Percentiles rank a stretch among this genome's conserved stretches.
These are phyloP conservation scores for Spirogloea muscicola DNA, from an alignment of 139 green algal genomes.

Conservation along the genomic window DNA sequence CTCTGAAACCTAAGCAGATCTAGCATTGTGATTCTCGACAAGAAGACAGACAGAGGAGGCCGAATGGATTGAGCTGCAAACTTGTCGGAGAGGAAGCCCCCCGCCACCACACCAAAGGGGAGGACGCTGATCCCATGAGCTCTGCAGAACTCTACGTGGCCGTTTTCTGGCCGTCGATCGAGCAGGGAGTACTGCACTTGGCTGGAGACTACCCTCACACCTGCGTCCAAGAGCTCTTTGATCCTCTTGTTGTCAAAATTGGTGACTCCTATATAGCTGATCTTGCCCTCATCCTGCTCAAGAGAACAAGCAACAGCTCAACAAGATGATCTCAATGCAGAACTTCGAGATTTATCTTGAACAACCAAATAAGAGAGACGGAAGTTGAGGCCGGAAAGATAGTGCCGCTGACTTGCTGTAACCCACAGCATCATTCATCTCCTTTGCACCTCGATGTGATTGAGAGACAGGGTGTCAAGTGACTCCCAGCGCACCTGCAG, in stretches of 20 bases:
- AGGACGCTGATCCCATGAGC: conserved; percentile 64
- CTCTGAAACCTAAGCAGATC: too few relatives aligned
- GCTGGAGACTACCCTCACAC: conserved; percentile 58
- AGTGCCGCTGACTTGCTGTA: too few relatives aligned
- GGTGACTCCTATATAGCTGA: conserved; percentile 69
- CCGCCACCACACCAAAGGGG: conserved; percentile 76
- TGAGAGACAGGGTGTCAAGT: too few relatives aligned
- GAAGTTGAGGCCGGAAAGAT: too few relatives aligned
- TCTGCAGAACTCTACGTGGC: conserved; percentile 65
- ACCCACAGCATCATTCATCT: too few relatives aligned
- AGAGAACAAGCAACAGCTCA: neutral
- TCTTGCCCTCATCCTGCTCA: conserved; percentile 47
- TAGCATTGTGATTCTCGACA: too few relatives aligned
- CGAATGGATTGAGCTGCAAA: too few relatives aligned
- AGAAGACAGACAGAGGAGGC: too few relatives aligned
- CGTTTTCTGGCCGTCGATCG: conserved; percentile 67
- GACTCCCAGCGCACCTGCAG: conserved; percentile 15
- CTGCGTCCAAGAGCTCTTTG: conserved; percentile 64
- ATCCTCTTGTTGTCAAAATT: conserved; percentile 79
- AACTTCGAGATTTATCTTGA: too few relatives aligned
- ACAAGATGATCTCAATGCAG: too few relatives aligned
- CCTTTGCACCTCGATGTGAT: too few relatives aligned
- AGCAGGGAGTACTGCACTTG: conserved; percentile 82
- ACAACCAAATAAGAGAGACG: too few relatives aligned
- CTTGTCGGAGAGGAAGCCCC: conserved; percentile 67